Conservation (phyloP, 1,284 basidiomycete species). For the Mycena sp. region DNA sequence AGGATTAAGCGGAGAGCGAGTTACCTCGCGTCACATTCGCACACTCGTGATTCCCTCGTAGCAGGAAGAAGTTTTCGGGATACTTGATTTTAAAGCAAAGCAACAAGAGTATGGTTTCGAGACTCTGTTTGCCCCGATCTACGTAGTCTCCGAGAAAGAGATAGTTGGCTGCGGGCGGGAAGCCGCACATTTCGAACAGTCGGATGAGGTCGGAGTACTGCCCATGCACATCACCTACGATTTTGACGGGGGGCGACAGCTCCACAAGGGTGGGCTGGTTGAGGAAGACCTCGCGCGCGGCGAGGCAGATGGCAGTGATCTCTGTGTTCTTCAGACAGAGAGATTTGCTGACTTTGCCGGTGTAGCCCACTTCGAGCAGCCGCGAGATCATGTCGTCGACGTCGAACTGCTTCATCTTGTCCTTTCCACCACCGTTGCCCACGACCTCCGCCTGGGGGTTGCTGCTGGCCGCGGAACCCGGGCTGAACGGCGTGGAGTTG, state of each 20-base stretch:
- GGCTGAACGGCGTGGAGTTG: conserved; percentile 57
- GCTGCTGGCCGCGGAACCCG: conserved; percentile 56
- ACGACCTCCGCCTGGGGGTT: conserved; percentile 56
- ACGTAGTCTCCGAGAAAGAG: conserved; percentile 99
- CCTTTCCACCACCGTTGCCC: conserved; percentile 60
- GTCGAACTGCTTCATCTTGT: conserved; percentile 79
- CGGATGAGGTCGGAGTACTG: conserved; percentile 99
- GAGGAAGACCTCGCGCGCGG: conserved; percentile 97
- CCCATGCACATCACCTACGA: conserved; percentile 99
- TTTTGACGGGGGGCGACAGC: conserved; percentile 98
- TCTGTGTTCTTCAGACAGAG: conserved; percentile 97
- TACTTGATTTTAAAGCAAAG: conserved; percentile 99
- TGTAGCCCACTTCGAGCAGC: conserved; percentile 96
- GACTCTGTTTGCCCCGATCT: conserved; percentile 97
- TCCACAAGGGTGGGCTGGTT: conserved; percentile 98
- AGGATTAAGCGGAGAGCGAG: conserved; percentile 26
- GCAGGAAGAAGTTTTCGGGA: conserved; percentile 99
- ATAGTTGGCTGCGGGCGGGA: conserved; percentile 97
- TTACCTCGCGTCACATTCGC: conserved; percentile 97
- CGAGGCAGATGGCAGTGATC: conserved; percentile 94
- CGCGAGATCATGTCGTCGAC: conserved; percentile 99
- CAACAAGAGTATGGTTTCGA: conserved; percentile 97
- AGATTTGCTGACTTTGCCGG: conserved; percentile 97
- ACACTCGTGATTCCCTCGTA: conserved; percentile 99
- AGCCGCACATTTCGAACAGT: conserved; percentile 99